phyloP scores from a whole-genome alignment of 805 yeast species.

The Cyberlindnera sargentensis region DNA sequence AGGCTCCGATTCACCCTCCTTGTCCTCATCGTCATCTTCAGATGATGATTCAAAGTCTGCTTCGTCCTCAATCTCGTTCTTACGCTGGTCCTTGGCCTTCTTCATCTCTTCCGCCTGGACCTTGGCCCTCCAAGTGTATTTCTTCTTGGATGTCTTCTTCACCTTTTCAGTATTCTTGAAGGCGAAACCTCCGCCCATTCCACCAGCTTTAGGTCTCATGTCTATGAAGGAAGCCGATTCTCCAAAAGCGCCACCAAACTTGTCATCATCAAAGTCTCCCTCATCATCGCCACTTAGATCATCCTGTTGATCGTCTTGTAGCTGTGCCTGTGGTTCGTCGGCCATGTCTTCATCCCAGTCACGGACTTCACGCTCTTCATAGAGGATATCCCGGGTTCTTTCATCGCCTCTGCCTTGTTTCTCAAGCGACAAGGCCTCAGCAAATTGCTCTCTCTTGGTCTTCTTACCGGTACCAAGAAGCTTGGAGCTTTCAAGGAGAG shows the following conservation, averaged over 20 bases:
- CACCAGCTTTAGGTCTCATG: conserved; percentile 59
- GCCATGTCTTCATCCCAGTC: conserved; percentile 47
- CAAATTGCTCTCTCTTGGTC: conserved; percentile 60
- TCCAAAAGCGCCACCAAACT: conserved; percentile 22
- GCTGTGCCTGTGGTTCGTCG: conserved; percentile 16
- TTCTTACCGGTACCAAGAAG: conserved; percentile 67
- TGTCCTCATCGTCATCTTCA: conserved; percentile 38
- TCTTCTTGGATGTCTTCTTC: conserved; percentile 37
- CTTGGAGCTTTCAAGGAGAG: conserved; percentile 64
- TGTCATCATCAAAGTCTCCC: conserved; percentile 11
- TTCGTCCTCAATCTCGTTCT: conserved; percentile 22
- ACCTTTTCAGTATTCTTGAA: conserved; percentile 50
- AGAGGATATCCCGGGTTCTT: conserved; percentile 51
- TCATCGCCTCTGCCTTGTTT: conserved; percentile 65
- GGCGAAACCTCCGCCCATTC: conserved; percentile 64
- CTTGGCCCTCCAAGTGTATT: conserved; percentile 69
- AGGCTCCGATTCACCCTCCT: conserved; percentile 33
- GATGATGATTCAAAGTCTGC: conserved; percentile 26
- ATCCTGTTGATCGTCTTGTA: neutral
- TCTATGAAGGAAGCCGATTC: conserved; percentile 49
- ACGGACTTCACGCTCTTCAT: conserved; percentile 59
- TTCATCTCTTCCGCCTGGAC: conserved; percentile 36
- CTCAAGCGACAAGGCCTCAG: conserved; percentile 71
- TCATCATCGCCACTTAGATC: conserved; percentile 20
- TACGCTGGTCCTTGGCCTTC: conserved; percentile 1